Evolutionary conservation across 768 basidiomycete genomes (phyloP).

Genomic region (Pulveroboletus sp.): DNA sequence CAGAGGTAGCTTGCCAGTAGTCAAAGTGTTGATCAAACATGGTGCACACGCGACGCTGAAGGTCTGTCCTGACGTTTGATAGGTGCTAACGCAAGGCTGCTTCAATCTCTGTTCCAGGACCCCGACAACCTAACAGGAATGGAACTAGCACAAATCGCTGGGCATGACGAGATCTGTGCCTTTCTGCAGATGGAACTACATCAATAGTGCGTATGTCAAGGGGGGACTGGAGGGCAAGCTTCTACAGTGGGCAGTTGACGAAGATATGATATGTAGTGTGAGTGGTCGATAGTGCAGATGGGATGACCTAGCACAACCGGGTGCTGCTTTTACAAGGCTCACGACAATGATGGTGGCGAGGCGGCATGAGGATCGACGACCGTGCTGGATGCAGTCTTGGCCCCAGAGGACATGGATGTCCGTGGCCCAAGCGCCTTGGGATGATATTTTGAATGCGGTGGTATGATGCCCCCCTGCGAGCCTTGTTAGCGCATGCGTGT

Average conservation of each 20-base stretch:
- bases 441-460: conserved; percentile 53
- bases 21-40: conserved; percentile 51
- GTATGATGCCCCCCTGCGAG: conserved; percentile 56
- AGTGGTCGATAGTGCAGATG: not conserved
- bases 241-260: conserved; percentile 2
- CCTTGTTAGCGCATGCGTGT: conserved; percentile 4
- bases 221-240: not conserved
- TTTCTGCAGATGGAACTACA: conserved; percentile 17
- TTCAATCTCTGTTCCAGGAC: conserved; percentile 43
- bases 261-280: not conserved
- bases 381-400: not conserved
- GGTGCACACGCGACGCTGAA: conserved; percentile 64
- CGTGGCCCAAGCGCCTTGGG: conserved; percentile 31
- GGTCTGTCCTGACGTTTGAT: conserved; percentile 37
- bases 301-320: too few relatives aligned
- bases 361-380: not conserved
- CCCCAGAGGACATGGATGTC: conserved; percentile 3
- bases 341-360: conserved; percentile 3
- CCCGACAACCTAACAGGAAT: conserved; percentile 56
- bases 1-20: conserved; percentile 59
- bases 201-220: conserved; percentile 11
- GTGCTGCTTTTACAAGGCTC: conserved; percentile 1
- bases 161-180: conserved; percentile 49
- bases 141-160: conserved; percentile 58
- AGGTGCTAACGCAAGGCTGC: not conserved